Base-by-base conservation (phyloP, 2,329 filamentous ascomycete species). In the Cladosporium sp. region DNA sequence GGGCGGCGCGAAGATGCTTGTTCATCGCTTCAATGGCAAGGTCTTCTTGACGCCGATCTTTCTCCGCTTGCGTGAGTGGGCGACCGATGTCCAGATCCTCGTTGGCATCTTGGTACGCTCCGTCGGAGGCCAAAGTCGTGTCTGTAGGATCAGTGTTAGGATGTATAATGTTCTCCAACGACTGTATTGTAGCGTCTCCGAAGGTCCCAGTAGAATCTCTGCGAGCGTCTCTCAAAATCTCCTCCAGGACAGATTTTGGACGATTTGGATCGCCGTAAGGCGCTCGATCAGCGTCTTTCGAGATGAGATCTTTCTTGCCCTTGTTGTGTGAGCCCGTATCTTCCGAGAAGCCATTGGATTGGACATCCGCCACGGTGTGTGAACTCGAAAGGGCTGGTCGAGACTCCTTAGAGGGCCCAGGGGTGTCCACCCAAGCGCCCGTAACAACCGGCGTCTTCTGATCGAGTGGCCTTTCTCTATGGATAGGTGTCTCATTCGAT, bases 391-490 rank as follows among this genome's bases (percentile, higher is more conserved):
- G 23, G 30, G 23, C 16, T 28, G 56, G 36, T n/a, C 56, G 56
- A 23, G 23, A 21, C 6, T 25, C 36, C 46, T 30, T 30, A 13
- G 23, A 18, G 3, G 25, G 28, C 7, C 32, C 65, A 32, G 80
- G 80, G 3, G 81, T 83, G 49, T 83, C 81, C 34, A 83, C 71
- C 81, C 81, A 83, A 26, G 78, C 81, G 26, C 81, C 81, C 54
- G 78, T 82, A 7, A 82, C 80, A 2, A 78, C 70, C 14, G 81
- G 81, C 3, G 81, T 83, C 6, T 26, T 57, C 13, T 46, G 14
- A 11, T 57, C 54, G n/a, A 25, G 18, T 32, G 14, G 36, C 34
- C 18, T 16, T 18, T 46, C 36, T 14, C 13, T 58, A 2, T 16
- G 23, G 2, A 14, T 16, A 28, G 56, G 32, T 18, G 16, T 46